A percentile compares a stretch with the other conserved stretches of the same genome.
Evolutionary conservation across 108 stramenopile genomes (phyloP).

Genomic region (Skeletonema grethae): DNA sequence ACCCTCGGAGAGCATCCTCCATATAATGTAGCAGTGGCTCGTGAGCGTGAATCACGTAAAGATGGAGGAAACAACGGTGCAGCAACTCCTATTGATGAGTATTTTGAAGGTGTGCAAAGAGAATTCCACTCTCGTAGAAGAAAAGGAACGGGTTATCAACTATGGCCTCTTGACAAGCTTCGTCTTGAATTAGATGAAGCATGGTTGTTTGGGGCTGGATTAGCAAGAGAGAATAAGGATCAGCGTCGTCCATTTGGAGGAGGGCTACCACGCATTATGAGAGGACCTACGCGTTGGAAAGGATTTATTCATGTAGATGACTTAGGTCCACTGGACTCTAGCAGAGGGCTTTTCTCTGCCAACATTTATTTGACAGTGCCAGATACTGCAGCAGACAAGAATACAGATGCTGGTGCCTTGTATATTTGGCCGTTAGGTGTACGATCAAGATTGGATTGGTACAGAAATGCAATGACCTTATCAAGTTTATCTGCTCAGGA

Average conservation of each 20-base stretch:
- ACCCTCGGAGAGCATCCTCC: conserved; percentile 82
- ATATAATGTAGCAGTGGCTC: conserved; percentile 77
- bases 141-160: conserved; percentile 27
- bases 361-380: conserved; percentile 92
- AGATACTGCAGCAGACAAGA: conserved; percentile 3
- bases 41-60: conserved; percentile 2
- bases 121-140: conserved; percentile 63
- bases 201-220: conserved; percentile 74
- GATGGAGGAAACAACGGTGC: conserved; percentile 1
- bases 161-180: conserved; percentile 85
- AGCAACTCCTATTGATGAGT: conserved; percentile 50
- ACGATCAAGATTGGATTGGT: conserved; percentile 80
- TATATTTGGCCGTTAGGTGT: conserved; percentile 83
- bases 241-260: conserved; percentile 57
- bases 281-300: conserved; percentile 90
- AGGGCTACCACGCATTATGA: conserved; percentile 90
- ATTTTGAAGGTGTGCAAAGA: conserved; percentile 65
- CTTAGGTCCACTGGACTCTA: conserved; percentile 66
- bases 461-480: conserved; percentile 73
- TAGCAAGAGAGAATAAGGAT: conserved; percentile 51
- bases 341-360: conserved; percentile 86
- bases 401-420: conserved; percentile 37
- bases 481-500: conserved; percentile 76
- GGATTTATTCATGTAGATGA: conserved; percentile 95
- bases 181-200: conserved; percentile 80